Evolutionary conservation across 2,329 filamentous ascomycete genomes (phyloP), one percentile per base, ranked within the genome.

Genomic region (Nectriaceae sp.): DNA sequence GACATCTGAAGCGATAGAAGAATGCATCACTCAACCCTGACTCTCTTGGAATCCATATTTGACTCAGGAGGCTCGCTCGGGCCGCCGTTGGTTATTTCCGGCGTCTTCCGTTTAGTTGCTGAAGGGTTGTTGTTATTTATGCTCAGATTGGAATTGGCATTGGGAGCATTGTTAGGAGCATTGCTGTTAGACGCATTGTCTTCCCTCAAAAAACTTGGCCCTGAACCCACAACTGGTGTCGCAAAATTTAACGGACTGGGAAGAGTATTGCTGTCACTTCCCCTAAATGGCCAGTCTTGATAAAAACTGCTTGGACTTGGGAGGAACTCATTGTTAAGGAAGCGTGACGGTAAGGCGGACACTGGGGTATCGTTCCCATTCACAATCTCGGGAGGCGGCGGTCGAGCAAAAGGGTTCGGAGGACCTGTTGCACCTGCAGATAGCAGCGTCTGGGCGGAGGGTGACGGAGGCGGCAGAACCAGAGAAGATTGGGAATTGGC

Each of bases 261-360:
- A 41, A 97, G 77, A 57, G 95, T 94, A 62, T 94, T 96, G 66
- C 80, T 88, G 57, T 94, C 89, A 47, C 76, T 69, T 67, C 83
- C 67, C 67, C 84, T 65, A 67, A 89, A 91, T 57, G 88, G 86
- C 92, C 92, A 97, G 54, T 96, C 91, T 0, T 88, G 85, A 63
- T 96, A 97, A 72, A 97, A 97, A 56, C 85, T 90, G 55, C 88
- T 95, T 1, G 94, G 94, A 47, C 90, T 96, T 0, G 94, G 92
- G 15, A 97, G 77, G 45, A 97, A 84, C 29, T 92, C 90, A 56
- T 89, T 90, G 49, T 86, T 88, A 59, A 97, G 86, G 68, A 97
- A 97, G 35, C 93, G 84, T 42, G 90, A 96, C 0, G 94, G 94
- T 11, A 99, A 76, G 3, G 93, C 92, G 2, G 92, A 97, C n/a